phyloP scores from a whole-genome alignment of 2,329 filamentous ascomycete species.

The Neonectria faginata region DNA sequence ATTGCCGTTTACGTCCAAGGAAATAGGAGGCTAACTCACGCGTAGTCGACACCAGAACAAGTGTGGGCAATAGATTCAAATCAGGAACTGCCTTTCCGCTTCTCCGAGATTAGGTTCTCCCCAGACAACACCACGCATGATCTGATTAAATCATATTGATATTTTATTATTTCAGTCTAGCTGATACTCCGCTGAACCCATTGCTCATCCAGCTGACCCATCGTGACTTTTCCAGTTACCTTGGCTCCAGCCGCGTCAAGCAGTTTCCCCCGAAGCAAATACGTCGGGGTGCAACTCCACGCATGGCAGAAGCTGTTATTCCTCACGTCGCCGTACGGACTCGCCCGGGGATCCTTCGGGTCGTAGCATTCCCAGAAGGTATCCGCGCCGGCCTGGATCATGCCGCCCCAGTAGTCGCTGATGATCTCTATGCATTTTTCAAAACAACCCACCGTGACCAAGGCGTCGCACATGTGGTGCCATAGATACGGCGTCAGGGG shows the following conservation, averaged over 20 bases:
- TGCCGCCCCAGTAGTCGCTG: constrained; percentile 32
- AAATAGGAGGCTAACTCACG: background rate
- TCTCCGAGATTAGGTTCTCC: background rate
- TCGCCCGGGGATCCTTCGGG: constrained; percentile 25
- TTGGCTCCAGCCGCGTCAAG: constrained; percentile 12
- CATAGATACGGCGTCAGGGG: constrained; percentile 32
- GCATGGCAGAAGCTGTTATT: constrained; percentile 37
- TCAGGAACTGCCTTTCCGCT: background rate
- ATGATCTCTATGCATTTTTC: constrained; percentile 30
- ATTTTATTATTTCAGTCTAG: background rate
- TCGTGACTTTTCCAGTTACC: constrained; percentile 25
- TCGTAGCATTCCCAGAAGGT: constrained; percentile 37
- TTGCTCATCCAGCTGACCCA: constrained; percentile 27
- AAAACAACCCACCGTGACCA: constrained; percentile 25
- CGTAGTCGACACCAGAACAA: background rate
- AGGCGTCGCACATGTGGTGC: constrained; percentile 33
- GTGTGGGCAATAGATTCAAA: background rate
- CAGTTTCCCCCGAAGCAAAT: constrained; percentile 24
- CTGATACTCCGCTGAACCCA: constrained; percentile 24
- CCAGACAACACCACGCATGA: background rate
- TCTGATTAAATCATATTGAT: background rate
- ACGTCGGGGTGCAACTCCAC: constrained; percentile 36
- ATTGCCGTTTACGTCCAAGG: background rate
- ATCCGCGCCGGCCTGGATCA: constrained; percentile 30
- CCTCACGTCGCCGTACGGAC: constrained; percentile 33